Evolutionary conservation across 306 rosid species (phyloP).

Genomic region (Fagus crenata): DNA sequence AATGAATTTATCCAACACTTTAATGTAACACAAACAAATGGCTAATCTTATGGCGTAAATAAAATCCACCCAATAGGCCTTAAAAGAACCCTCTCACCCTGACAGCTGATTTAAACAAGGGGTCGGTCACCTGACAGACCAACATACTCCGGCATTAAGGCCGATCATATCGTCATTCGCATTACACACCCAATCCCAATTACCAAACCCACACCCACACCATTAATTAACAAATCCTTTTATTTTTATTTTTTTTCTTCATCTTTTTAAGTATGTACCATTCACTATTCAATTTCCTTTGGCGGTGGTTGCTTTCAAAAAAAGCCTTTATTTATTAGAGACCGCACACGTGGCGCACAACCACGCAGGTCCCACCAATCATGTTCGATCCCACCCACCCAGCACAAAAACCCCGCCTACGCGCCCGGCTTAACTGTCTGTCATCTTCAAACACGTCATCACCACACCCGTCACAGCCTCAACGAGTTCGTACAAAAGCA

Average conservation of each 20-base stretch:
- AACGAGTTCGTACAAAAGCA: neutral
- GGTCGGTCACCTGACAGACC: constrained; percentile 6
- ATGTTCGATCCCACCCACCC: neutral
- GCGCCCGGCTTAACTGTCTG: neutral
- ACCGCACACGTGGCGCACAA: neutral
- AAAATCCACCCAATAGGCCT: too few relatives aligned
- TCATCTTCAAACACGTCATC: constrained; percentile 23
- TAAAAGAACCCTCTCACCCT: too few relatives aligned
- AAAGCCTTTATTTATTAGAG: neutral
- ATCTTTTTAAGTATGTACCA: neutral
- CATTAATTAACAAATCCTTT: too few relatives aligned
- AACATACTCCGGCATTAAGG: constrained; percentile 6
- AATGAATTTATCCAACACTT: too few relatives aligned
- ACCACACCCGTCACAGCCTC: constrained; percentile 9
- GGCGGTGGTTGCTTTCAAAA: constrained; percentile 1
- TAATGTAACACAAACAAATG: too few relatives aligned
- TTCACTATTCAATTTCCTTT: neutral
- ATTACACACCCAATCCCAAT: constrained; percentile 9
- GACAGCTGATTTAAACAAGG: neutral
- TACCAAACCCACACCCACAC: too few relatives aligned
- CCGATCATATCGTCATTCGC: neutral
- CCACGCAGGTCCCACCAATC: neutral
- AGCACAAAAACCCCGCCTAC: constrained; percentile 5
- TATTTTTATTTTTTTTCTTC: neutral
- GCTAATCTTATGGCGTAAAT: too few relatives aligned